Evolutionary conservation across 2,329 filamentous ascomycete genomes (phyloP).

Genomic region (Stagonosporopsis chrysanthemi): DNA sequence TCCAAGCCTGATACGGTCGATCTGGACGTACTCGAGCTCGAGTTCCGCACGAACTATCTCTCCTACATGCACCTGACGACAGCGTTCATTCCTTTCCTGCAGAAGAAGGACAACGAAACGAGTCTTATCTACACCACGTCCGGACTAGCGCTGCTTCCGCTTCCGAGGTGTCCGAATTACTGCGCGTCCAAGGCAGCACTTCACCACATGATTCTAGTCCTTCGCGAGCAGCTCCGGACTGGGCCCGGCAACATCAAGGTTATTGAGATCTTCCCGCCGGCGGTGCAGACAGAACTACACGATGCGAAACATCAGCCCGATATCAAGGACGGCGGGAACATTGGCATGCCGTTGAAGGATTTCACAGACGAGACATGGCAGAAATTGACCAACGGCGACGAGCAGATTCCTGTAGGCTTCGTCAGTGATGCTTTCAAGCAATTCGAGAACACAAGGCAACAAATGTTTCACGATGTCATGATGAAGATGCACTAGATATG

Average conservation of each 20-base stretch:
- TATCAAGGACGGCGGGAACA: conserved; percentile 56
- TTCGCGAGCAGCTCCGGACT: conserved; percentile 60
- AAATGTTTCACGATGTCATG: conserved; percentile 39
- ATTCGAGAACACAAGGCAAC: conserved; percentile 60
- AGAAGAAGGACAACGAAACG: conserved; percentile 54
- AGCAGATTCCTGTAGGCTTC: conserved; percentile 61
- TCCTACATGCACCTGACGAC: conserved; percentile 59
- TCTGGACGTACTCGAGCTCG: conserved; percentile 52
- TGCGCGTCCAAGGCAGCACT: conserved; percentile 64
- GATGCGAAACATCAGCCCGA: conserved; percentile 64
- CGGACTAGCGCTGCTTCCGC: conserved; percentile 59
- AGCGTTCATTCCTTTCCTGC: conserved; percentile 59
- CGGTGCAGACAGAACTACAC: conserved; percentile 65
- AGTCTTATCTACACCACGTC: conserved; percentile 60
- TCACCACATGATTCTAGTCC: conserved; percentile 61
- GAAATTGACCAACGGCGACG: conserved; percentile 56
- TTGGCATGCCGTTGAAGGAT: conserved; percentile 63
- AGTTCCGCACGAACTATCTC: conserved; percentile 61
- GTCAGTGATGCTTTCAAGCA: conserved; percentile 52
- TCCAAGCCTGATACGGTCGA: conserved; percentile 58
- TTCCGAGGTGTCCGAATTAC: conserved; percentile 59
- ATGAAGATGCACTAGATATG: conserved; percentile 26
- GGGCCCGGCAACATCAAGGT: conserved; percentile 58
- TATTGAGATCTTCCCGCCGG: conserved; percentile 64
- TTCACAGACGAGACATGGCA: conserved; percentile 61